Conservation (phyloP, 257 asterid species). For the Nicotiana noctiflora region DNA sequence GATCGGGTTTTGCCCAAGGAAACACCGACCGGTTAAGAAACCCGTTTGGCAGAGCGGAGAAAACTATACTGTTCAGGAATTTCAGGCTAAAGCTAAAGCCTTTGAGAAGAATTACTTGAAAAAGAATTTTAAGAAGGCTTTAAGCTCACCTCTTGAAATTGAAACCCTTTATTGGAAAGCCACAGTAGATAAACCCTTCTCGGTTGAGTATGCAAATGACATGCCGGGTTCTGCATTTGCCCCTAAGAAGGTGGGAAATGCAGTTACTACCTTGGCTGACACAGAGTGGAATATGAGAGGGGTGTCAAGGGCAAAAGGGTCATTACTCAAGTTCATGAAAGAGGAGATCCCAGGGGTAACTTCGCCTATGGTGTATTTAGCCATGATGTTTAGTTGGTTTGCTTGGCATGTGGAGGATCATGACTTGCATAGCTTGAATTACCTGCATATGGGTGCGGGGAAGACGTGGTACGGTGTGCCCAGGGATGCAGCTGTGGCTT, state of each 20-base stretch:
- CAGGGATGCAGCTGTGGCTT: conserved; percentile 82
- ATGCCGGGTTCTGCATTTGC: conserved; percentile 99
- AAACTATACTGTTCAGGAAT: conserved; percentile 54
- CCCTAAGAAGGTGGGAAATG: conserved; percentile 30
- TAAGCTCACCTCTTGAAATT: conserved; percentile 45
- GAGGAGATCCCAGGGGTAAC: conserved; percentile 99
- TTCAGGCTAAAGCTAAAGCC: conserved; percentile 72
- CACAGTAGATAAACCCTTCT: conserved; percentile 83
- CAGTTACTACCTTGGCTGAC: conserved; percentile 51
- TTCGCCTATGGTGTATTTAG: conserved; percentile 96
- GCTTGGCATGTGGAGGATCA: conserved; percentile 99
- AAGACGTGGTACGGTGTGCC: conserved; percentile 99
- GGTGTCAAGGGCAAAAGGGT: conserved; percentile 78
- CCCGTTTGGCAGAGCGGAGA: conserved; percentile 99
- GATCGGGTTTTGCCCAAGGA: conserved; percentile 94
- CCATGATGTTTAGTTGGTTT: conserved; percentile 99
- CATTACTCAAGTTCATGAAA: conserved; percentile 90
- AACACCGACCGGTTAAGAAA: conserved; percentile 85
- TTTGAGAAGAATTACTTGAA: conserved; percentile 74
- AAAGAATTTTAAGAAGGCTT: conserved; percentile 43
- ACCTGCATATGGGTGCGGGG: conserved; percentile 78
- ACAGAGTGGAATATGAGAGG: conserved; percentile 99
- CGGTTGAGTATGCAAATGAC: conserved; percentile 94
- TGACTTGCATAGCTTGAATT: conserved; percentile 98
- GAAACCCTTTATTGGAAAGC: conserved; percentile 97